Percentiles rank a stretch among this genome's conserved stretches.
These are phyloP conservation scores for Arachis stenosperma DNA, from an alignment of 306 rosid genomes.

Conservation along the genomic window DNA sequence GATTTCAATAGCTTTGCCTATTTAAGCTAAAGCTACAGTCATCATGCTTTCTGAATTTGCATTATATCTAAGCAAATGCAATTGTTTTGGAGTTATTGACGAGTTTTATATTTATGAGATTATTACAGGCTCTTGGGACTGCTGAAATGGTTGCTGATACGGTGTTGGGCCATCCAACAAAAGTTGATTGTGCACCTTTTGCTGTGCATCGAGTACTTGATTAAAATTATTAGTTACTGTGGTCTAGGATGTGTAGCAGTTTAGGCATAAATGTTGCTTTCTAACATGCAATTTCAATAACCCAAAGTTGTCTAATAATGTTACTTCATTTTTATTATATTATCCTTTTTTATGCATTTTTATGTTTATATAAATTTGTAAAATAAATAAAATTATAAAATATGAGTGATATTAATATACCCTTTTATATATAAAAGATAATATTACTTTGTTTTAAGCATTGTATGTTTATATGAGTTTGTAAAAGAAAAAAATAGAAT, in stretches of 20 bases:
- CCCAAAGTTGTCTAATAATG: too few relatives aligned
- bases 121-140: slow-evolving; percentile 83
- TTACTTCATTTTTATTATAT: too few relatives aligned
- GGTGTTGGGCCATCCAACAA: slow-evolving; percentile 66
- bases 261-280: not conserved
- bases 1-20: not conserved
- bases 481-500: too few relatives aligned
- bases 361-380: too few relatives aligned
- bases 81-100: not conserved
- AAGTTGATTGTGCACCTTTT: slow-evolving; percentile 57
- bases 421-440: too few relatives aligned
- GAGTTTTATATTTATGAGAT: not conserved
- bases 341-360: too few relatives aligned
- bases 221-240: not conserved
- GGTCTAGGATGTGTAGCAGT: not conserved
- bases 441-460: too few relatives aligned
- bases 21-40: not conserved
- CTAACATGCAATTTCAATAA: too few relatives aligned
- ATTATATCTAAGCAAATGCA: slow-evolving; percentile 23
- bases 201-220: slow-evolving; percentile 43
- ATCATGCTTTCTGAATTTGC: slow-evolving; percentile 12
- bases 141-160: slow-evolving; percentile 78
- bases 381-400: too few relatives aligned
- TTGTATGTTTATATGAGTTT: too few relatives aligned
- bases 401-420: too few relatives aligned